Base-by-base conservation (phyloP, 2,329 filamentous ascomycete genomes). In the Akanthomyces dipterigenus region DNA sequence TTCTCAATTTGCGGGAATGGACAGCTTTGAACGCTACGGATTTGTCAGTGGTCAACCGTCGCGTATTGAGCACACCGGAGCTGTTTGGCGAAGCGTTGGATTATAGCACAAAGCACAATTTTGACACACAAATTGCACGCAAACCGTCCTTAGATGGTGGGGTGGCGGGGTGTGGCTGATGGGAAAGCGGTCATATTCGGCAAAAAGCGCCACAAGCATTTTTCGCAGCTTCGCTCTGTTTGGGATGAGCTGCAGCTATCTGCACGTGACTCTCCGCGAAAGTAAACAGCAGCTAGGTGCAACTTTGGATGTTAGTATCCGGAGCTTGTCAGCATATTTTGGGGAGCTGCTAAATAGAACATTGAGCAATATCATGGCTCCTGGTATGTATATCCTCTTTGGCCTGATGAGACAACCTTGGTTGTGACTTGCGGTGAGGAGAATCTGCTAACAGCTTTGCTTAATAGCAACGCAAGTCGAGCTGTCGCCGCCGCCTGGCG, bases 401-500 rank as follows among this genome's bases (percentile, higher is more conserved):
- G 9, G 9, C 16, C 12, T 18, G 18, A 11, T 53, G 12, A 6
- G 4, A 20, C 18, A 8, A 14, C 18, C 3, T 34, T 7, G 14
- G 24, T 20, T n/a, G 16, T 12, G 18, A 18, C 11, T 34, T 20
- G 20, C 7, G 28, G 5, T 12, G 11, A 28, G 2, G 14, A 1
- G 49, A 14, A 34, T 22, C 8, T 55, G 57, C 28, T 42, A 62
- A 58, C 18, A 12, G 26, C 36, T 34, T 8, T 57, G 53, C 66
- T 71, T 62, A 73, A 45, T 64, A 87, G 83, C 82, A 74, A 80
- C 87, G 66, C 91, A 96, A 81, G 93, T 90, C 77, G 89, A 95
- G 75, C 84, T 97, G 70, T 82, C 87, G 63, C 85, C 91, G 68
- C 88, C 92, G 51, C 95, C 95, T 12, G 84, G 83, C 67, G 95